Evolutionary conservation across 345 rosid genomes (phyloP), one percentile per base, ranked within the genome.

Genomic region (Lepidium didymum): DNA sequence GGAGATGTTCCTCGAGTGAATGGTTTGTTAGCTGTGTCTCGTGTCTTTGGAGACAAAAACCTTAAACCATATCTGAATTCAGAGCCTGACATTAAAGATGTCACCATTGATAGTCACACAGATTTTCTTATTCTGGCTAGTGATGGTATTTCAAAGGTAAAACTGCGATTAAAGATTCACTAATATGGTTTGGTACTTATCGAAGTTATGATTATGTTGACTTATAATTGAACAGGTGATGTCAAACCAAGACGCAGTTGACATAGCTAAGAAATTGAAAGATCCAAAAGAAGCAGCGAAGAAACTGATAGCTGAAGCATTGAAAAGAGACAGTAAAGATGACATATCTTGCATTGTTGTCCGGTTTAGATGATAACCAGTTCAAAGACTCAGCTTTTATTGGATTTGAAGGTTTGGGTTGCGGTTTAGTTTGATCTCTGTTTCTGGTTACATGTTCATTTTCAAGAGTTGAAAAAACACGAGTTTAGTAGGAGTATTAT

Each of bases 1-100:
- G 94, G 94, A 56, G 91, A 87, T 77, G 94, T 86, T 65, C 86
- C 94, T 23, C 77, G 91, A 71, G 94, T 88, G 42, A 86, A 88
- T 2, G 94, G 94, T 36, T 86, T 85, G 73, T 77, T 88, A 62
- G 94, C 94, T 18, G 91, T 88, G 33, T 85, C 94, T 54, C 89
- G 94, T 64, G 87, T 85, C 33, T 88, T 86, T 69, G 89, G 95
- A 10, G 91, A 88, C 73, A 84, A 84, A 64, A 86, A 85, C 77
- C 95, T 88, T 13, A 87, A 87, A 64, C 75, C 85, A 31, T 84
- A 84, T 78, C 59, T 87, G 57, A 81, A 87, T 10, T 79, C 86
- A 50, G 86, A 88, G 67, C 94, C 91, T 15, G 89, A 85, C 18
- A 67, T 85, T 63, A 81, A 62, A 68, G 68, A 77, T 27, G 57